Base-by-base conservation (phyloP, 371 early-diverging fungal genomes). In the Syncephalis plumigaleata region DNA sequence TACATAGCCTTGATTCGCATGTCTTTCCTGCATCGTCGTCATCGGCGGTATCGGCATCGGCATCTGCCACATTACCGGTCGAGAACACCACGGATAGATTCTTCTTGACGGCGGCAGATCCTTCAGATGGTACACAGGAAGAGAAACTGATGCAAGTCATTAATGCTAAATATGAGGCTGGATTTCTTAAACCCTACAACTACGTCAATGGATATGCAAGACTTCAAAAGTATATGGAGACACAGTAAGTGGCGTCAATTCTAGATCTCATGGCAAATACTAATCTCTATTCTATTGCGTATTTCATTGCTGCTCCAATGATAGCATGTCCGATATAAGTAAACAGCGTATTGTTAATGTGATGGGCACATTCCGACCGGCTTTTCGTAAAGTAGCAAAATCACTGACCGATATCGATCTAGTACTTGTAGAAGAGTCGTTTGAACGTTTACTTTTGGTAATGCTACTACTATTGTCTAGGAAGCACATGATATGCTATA, bases 131-230 rank as follows among this genome's bases (percentile, higher is more conserved):
- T 17, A 71, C 81, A 24, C 65, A 72, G 15, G 82, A 84, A 57
- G 88, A 84, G 50, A 78, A 86, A 42, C 61, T 90, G 52, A 84
- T 75, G 16, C 81, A 88, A 54, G 81, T 90, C 17, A 83, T 91
- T 58, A 79, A 79, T 50, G 87, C 89, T 36, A 93, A 93, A 62
- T 87, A 82, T 49, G 85, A 90, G 52, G 89, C 91, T 1, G 94
- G 94, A 0, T 71, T 89, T 49, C 59, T 93, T 44, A 87, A 85
- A 55, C 94, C 94, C 0, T 89, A 86, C 71, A 87, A 91, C 62
- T 90, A 91, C 63, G 84, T 85, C 49, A 80, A 74, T 60, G 82
- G 84, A 0, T 93, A 93, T 59, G 69, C 84, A n/a, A 68, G 87
- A 18, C 64, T 93, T 46, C 87, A 86, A 52, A 65, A 66, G 46